Evolutionary conservation across 108 stramenopile species (phyloP), one percentile per base, ranked within the genome.

Genomic region (Aurantiochytrium sp.): DNA sequence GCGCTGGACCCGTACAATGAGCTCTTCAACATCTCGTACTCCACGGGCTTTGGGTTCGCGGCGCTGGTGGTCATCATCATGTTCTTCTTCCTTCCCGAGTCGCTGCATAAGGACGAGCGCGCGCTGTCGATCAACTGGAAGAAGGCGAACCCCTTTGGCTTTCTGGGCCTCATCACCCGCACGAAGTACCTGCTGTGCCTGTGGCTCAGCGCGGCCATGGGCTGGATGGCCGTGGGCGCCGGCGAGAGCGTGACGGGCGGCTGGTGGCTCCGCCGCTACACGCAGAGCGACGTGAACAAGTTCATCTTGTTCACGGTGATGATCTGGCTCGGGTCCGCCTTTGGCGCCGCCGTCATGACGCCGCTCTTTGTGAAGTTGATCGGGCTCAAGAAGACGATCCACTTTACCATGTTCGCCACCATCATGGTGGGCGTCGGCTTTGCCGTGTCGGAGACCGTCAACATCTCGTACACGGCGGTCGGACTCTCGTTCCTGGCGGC

Each of bases 81-180:
- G 45, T 24, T 48, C 45, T 41, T 81, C 39, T 81, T 81, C 45
- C 4, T 81, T 15, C 73, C 73, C 4, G 73, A 81, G 73, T 81
- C 73, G 1, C 42, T 81, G 21, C 73, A 81, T 24, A 81, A 81
- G 45, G 73, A 81, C 2, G 42, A 48, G 45, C 73, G 73, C 1
- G 32, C 12, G 27, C 21, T 6, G 42, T 30, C 2, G 6, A 81
- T 81, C 1, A 42, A 81, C 2, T 81, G 73, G 73, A 81, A 81
- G 3, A 81, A 81, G 73, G 73, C 73, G 1, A 81, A 81, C 39
- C 73, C 73, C 21, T 81, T 81, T 81, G 73, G 73, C 73, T 81
- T 81, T 30, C 36, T 81, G 1, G 6, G 10, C 45, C 39, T 81
- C 21, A 42, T 81, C 24, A 21, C 45, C 1, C 39, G 73, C 39